Evolutionary conservation across 257 asterid species (phyloP).

Genomic region (Penstemon davidsonii): DNA sequence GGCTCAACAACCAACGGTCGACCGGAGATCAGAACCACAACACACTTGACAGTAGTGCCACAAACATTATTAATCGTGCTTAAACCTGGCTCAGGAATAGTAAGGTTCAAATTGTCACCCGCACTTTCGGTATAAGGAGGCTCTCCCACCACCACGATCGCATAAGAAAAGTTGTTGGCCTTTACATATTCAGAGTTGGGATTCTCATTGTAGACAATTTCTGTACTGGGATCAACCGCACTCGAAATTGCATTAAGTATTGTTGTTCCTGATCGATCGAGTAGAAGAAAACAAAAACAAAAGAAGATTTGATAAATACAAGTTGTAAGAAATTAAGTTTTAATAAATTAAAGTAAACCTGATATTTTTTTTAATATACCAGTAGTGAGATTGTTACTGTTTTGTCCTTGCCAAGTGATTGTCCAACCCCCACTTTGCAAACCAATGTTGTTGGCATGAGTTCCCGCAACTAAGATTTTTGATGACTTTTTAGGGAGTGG

Average conservation of each 20-base stretch:
- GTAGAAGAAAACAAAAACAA: too few relatives aligned
- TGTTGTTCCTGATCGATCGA: conserved; percentile 45
- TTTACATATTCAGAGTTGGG: conserved; percentile 32
- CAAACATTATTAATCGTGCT: conserved; percentile 42
- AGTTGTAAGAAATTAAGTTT: background rate
- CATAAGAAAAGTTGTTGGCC: conserved; percentile 40
- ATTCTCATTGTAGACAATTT: conserved; percentile 34
- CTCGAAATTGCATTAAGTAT: conserved; percentile 37
- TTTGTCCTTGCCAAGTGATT: conserved; percentile 53
- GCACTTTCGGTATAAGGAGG: conserved; percentile 44
- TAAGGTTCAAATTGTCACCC: conserved; percentile 46
- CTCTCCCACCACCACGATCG: conserved; percentile 62
- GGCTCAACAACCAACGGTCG: conserved; percentile 56
- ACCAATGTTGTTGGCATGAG: conserved; percentile 53
- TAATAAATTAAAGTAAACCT: background rate
- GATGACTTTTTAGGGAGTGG: conserved; percentile 50
- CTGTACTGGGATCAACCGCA: conserved; percentile 36
- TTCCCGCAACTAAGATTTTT: conserved; percentile 52
- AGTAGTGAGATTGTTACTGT: conserved; percentile 39
- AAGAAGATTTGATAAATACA: background rate
- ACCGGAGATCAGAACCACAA: conserved; percentile 54
- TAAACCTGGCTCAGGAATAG: conserved; percentile 43
- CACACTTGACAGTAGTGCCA: conserved; percentile 41
- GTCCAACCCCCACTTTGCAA: conserved; percentile 65
- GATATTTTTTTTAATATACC: conserved; percentile 27